Evolutionary conservation across 352 stramenopile species (phyloP).

Genomic region (Phytopythium oedochilum): DNA sequence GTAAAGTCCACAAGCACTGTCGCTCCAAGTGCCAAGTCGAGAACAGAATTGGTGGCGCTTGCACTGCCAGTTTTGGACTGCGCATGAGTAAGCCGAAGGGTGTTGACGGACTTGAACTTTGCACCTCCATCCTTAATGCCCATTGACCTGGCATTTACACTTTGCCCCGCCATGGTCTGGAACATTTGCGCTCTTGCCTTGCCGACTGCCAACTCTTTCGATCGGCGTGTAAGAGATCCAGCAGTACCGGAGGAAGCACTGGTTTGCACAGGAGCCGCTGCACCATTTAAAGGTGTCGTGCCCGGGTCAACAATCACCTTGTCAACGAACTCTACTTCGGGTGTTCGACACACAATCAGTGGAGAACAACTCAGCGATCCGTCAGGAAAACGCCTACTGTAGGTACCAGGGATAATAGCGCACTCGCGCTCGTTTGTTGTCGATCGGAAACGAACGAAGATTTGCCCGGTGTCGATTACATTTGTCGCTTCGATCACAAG

Average conservation of each 20-base stretch:
- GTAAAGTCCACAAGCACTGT: constrained; percentile 70
- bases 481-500: constrained; percentile 58
- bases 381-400: constrained; percentile 54
- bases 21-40: constrained; percentile 8
- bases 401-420: constrained; percentile 46
- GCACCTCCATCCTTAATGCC: background rate
- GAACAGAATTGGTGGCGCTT: constrained; percentile 12
- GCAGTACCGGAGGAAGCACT: background rate
- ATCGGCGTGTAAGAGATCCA: constrained; percentile 8
- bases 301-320: constrained; percentile 14
- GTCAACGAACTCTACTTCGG: constrained; percentile 51
- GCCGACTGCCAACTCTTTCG: constrained; percentile 23
- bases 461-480: constrained; percentile 67
- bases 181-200: constrained; percentile 47
- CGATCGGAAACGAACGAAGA: constrained; percentile 73
- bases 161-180: constrained; percentile 54
- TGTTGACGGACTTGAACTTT: background rate
- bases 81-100: constrained; percentile 12
- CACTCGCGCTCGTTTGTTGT: constrained; percentile 57
- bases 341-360: constrained; percentile 56
- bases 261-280: background rate
- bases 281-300: background rate
- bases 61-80: constrained; percentile 16
- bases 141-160: constrained; percentile 20
- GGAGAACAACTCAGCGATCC: constrained; percentile 43